Evolutionary conservation across 495 filamentous ascomycete genomes (phyloP).

Genomic region (Astrothelium subdiscretum): DNA sequence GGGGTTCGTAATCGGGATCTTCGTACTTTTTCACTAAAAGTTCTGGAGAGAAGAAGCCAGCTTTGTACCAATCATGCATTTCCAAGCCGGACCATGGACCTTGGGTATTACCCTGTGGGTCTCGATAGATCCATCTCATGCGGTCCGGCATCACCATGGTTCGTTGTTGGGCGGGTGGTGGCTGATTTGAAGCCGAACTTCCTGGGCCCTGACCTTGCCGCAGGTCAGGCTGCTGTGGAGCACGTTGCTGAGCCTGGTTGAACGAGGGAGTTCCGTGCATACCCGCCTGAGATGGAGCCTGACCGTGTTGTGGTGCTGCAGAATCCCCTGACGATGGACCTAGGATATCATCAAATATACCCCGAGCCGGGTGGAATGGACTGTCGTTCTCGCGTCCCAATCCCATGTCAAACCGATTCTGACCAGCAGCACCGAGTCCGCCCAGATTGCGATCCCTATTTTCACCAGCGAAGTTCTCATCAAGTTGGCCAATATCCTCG

Average conservation of each 20-base stretch:
- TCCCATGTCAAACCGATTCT: slow-evolving; percentile 5
- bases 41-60: slow-evolving; percentile 90
- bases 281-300: not conserved
- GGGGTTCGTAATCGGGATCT: slow-evolving; percentile 84
- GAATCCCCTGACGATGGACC: slow-evolving; percentile 11
- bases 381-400: slow-evolving; percentile 47
- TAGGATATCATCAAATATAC: slow-evolving; percentile 43
- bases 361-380: slow-evolving; percentile 45
- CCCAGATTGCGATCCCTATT: slow-evolving; percentile 9
- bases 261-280: not conserved
- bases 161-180: slow-evolving; percentile 61
- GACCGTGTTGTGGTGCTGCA: not conserved
- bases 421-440: not conserved
- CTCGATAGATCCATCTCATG: slow-evolving; percentile 96
- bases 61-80: slow-evolving; percentile 99
- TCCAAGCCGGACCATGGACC: slow-evolving; percentile 92
- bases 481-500: slow-evolving; percentile 36
- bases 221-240: not conserved
- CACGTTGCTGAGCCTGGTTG: not conserved
- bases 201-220: slow-evolving; percentile 17
- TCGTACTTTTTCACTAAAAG: slow-evolving; percentile 88
- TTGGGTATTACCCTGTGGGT: slow-evolving; percentile 82
- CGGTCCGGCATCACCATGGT: slow-evolving; percentile 99
- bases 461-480: slow-evolving; percentile 35
- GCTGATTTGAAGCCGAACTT: slow-evolving; percentile 37